A percentile compares a stretch with the other conserved stretches of the same genome.
Evolutionary conservation across 169 alveolate genomes (phyloP).

Genomic region (Perkinsus chesapeaki): DNA sequence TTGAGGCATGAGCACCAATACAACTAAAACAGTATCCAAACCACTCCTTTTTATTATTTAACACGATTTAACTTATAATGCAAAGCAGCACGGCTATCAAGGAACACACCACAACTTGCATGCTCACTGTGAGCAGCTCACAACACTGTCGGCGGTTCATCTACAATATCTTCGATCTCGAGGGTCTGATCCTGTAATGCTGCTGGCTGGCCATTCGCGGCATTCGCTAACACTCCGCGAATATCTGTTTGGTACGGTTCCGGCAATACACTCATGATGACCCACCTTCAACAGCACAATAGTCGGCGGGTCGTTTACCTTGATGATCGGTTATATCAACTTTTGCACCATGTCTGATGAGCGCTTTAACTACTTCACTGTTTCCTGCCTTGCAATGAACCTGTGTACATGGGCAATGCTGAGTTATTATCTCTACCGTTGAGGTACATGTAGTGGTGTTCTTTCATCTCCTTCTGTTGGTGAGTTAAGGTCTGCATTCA

Average conservation of each 20-base stretch:
- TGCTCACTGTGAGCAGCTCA: background rate
- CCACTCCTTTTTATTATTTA: too few species aligned
- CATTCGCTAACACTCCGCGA: background rate
- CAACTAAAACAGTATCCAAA: too few species aligned
- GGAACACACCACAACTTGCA: background rate
- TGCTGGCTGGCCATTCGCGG: too few species aligned
- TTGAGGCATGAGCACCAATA: background rate
- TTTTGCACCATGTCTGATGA: background rate
- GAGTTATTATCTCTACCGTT: background rate
- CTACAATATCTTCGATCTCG: background rate
- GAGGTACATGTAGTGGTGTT: background rate
- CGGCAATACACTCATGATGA: too few species aligned
- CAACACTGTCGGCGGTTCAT: too few species aligned
- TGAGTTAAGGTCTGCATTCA: background rate
- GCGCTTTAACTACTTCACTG: background rate
- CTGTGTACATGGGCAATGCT: background rate
- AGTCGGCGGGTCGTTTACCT: background rate
- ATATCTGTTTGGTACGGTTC: too few species aligned
- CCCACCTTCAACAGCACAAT: background rate
- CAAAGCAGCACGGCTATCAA: too few species aligned
- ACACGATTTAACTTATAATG: too few species aligned
- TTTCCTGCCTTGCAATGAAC: background rate
- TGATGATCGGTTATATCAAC: background rate
- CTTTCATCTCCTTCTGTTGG: background rate
- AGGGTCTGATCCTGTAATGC: background rate